Base-by-base conservation (phyloP, 2,329 filamentous ascomycete genomes). In the Colletotrichum liriopes region DNA sequence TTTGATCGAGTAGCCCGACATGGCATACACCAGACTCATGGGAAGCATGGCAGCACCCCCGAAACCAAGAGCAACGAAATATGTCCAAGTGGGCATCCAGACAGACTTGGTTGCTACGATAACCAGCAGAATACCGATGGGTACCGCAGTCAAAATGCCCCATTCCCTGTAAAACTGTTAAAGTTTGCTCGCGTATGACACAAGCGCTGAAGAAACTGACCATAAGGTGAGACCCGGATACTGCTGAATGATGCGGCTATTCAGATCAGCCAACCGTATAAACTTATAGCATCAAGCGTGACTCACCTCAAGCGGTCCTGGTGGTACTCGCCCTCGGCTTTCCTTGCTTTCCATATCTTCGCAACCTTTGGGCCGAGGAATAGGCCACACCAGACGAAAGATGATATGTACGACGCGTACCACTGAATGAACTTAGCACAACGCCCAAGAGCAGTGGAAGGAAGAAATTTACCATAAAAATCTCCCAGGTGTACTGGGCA, bases 31-130 rank as follows among this genome's bases (percentile, higher is more conserved):
- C 84, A 88, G 90, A n/a, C 86, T 86, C 29, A 91, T 84, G 0
- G 89, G 89, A 1, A 90, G 77, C 52, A 91, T 88, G 20, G 89
- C 83, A 16, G 88, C 72, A 0, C 86, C 88, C 0, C 89, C 89
- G 0, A 86, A 90, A 2, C 81, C 81, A 18, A 91, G 80, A 1
- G 85, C 90, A 2, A 91, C 85, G 68, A 92, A 86, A 64, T 89
- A 87, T 0, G 89, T 90, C 87, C 87, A 91, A 41, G 88, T 82
- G 0, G 89, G 89, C 65, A 91, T 89, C 75, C 87, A 91, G 16
- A 91, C 81, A 16, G 87, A 81, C 2, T 86, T 86, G 3, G 82
- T 83, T 0, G 83, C 86, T 0, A 89, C 80, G 52, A 89, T 86
- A 1, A 84, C 82, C 61, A 90, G 79, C 32, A 90, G 61, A 6